Evolutionary conservation across 257 asterid species (phyloP).

Genomic region (Misopates orontium): DNA sequence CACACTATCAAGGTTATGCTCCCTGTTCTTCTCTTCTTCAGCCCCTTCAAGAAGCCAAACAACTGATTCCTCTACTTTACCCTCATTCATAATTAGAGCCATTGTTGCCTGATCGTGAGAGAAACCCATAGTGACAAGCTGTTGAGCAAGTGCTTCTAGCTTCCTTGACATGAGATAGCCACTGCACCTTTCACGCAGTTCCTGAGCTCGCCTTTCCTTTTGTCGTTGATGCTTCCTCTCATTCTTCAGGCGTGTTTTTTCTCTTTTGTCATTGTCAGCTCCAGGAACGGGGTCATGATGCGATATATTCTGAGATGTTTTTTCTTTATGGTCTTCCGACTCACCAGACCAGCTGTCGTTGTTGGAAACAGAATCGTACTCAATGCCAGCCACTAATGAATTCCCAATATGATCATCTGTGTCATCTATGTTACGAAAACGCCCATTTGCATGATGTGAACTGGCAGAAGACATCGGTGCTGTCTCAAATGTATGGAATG

Average conservation of each 20-base stretch:
- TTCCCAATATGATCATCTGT: slow-evolving; percentile 48
- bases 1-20: slow-evolving; percentile 40
- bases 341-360: slow-evolving; percentile 82
- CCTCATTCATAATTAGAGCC: slow-evolving; percentile 82
- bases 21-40: slow-evolving; percentile 49
- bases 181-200: slow-evolving; percentile 70
- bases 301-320: slow-evolving; percentile 33
- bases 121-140: slow-evolving; percentile 84
- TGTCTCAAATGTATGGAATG: slow-evolving; percentile 57
- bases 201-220: slow-evolving; percentile 83
- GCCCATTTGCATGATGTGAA: slow-evolving; percentile 48
- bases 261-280: slow-evolving; percentile 71
- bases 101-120: slow-evolving; percentile 66
- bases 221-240: slow-evolving; percentile 85
- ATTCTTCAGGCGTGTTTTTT: slow-evolving; percentile 75
- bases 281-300: slow-evolving; percentile 55
- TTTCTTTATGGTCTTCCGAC: slow-evolving; percentile 72
- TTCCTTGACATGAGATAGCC: slow-evolving; percentile 82
- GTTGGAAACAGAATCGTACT: slow-evolving; percentile 64
- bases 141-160: slow-evolving; percentile 65
- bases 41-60: slow-evolving; percentile 72
- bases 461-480: slow-evolving; percentile 46
- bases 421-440: slow-evolving; percentile 62
- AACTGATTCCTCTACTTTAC: slow-evolving; percentile 75
- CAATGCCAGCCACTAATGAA: slow-evolving; percentile 28